phyloP scores from a whole-genome alignment of 2,329 filamentous ascomycete species.

The Ceratocystis alfenasii region DNA sequence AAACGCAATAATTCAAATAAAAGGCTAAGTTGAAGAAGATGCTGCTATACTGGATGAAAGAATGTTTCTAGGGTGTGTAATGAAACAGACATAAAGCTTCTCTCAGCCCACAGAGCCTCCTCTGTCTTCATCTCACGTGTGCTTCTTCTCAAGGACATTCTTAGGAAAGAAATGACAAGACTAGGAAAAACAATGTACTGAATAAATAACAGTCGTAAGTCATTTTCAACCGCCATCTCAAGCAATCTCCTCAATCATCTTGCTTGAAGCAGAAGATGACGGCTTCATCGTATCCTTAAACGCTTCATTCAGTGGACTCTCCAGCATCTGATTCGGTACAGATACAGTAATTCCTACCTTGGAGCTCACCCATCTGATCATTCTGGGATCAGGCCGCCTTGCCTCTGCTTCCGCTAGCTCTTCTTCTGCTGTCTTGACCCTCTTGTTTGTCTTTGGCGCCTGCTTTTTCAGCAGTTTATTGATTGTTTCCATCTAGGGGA shows the following conservation, averaged over 20 bases:
- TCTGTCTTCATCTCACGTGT: neutral
- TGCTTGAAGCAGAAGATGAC: slow-evolving; percentile 26
- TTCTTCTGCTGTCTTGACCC: slow-evolving; percentile 32
- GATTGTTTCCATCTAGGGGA: slow-evolving; percentile 67
- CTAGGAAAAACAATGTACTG: neutral
- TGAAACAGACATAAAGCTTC: neutral
- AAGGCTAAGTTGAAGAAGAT: neutral
- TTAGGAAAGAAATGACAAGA: neutral
- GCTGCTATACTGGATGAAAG: neutral
- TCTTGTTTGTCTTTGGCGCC: slow-evolving; percentile 58
- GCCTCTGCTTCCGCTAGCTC: slow-evolving; percentile 37
- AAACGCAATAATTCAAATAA: neutral
- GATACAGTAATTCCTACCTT: slow-evolving; percentile 50
- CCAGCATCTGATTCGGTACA: slow-evolving; percentile 57
- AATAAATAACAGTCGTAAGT: neutral
- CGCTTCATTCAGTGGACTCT: slow-evolving; percentile 47
- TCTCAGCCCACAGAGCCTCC: neutral
- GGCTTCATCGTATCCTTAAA: slow-evolving; percentile 33
- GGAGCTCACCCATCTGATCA: slow-evolving; percentile 60
- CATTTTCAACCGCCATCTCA: slow-evolving; percentile 24
- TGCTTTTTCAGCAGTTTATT: slow-evolving; percentile 82
- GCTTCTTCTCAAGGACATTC: neutral
- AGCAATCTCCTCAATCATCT: slow-evolving; percentile 45
- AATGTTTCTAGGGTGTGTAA: neutral
- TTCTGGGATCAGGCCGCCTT: slow-evolving; percentile 46